Base-by-base conservation (phyloP, 225 moss, liverwort and hornwort genomes). In the Bryoerythrophyllum caledonicum region DNA sequence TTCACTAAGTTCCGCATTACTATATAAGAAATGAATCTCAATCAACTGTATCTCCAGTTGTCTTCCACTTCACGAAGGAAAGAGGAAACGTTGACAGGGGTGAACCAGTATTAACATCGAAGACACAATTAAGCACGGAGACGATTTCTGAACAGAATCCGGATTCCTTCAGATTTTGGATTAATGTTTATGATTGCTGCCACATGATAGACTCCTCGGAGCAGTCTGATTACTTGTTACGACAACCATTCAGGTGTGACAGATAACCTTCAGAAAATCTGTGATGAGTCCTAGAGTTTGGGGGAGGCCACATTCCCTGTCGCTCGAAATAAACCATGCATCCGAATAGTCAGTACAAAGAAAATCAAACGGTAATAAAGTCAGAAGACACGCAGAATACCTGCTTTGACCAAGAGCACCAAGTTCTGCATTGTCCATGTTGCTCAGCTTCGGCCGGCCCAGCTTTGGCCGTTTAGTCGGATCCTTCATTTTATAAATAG, bases 341-440 rank as follows among this genome's bases (percentile, higher is more conserved):
- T 17, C 67, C 32, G 41, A 21, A 61, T 17, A 23, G 66, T 58
- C 54, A 30, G 58, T 46, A 41, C 44, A 66, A 77, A 49, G 26
- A 7, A 46, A 73, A 74, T 55, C 8, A 65, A 54, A 54, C 4
- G 9, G 48, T 55, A 11, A 27, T 32, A 10, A 16, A 78, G 59
- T 48, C 14, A 35, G 34, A 54, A 78, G 51, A 28, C 44, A 64
- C 65, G 53, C 23, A 70, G 55, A 76, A 65, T 80, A 97, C 97
- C 97, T 82, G 86, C 99, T 99, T 83, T 99, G 93, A 76, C 99
- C 99, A 70, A 99, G 91, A 67, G 93, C 91, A 77, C 95, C 99
- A 65, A 99, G 95, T 66, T 99, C 99, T 70, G 87, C 75, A 58
- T 88, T 89, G 23, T 82, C 90, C 28, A 85, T 72, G 11, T 78